A percentile compares a stretch with the other conserved stretches of the same genome.
Evolutionary conservation across 2,329 filamentous ascomycete species (phyloP).

Genomic region (Neofusicoccum cordaticola): DNA sequence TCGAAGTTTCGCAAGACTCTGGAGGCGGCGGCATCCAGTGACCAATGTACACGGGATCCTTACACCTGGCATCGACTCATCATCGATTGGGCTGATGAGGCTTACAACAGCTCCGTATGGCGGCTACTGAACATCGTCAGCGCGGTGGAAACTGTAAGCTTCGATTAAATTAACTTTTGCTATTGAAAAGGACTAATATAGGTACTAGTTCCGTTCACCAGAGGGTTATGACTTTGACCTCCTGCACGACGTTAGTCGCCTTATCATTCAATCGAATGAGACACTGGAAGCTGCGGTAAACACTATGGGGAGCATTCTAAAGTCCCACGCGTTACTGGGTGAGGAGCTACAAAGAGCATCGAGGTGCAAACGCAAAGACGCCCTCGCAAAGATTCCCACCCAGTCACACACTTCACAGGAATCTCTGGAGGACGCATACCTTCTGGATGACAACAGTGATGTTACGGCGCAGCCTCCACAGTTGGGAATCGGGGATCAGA

Average conservation of each 20-base stretch:
- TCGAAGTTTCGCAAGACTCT: too few relatives aligned
- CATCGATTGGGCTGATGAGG: too few relatives aligned
- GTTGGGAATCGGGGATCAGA: too few relatives aligned
- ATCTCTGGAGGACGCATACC: too few relatives aligned
- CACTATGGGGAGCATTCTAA: conserved; percentile 1
- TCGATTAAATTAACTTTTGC: background rate
- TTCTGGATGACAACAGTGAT: background rate
- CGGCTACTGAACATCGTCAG: too few relatives aligned
- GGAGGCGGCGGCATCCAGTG: too few relatives aligned
- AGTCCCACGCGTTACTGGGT: too few relatives aligned
- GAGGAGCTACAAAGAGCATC: background rate
- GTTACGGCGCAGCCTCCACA: too few relatives aligned
- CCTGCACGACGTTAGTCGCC: conserved; percentile 14
- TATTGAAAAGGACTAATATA: background rate
- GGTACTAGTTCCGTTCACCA: background rate
- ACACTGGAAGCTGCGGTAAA: conserved; percentile 18
- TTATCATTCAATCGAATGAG: conserved; percentile 17
- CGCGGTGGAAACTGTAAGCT: background rate
- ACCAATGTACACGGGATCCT: too few relatives aligned
- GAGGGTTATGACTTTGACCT: background rate
- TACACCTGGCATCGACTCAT: too few relatives aligned
- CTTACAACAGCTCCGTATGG: too few relatives aligned
- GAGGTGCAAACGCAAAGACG: conserved; percentile 18
- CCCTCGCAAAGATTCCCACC: background rate
- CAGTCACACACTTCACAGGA: too few relatives aligned